phyloP scores from a whole-genome alignment of 768 basidiomycete genomes.

The Leccinum aurantiacum region DNA sequence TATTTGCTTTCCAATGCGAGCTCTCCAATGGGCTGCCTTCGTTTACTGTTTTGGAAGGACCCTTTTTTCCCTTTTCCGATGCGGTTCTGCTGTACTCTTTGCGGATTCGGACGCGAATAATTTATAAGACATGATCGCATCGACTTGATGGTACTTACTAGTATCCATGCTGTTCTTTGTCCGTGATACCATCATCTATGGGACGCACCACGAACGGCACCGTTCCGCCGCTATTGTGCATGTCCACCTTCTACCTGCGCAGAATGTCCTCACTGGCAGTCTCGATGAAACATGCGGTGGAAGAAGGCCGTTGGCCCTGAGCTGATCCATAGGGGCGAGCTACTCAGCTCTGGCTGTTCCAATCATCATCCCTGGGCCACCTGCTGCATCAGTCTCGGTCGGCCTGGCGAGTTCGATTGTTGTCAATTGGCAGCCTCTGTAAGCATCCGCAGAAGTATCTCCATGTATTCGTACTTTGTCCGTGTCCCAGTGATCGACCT shows the following conservation, averaged over 20 bases:
- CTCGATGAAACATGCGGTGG: slow-evolving; percentile 17
- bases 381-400: slow-evolving; percentile 24
- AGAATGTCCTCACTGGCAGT: slow-evolving; percentile 18
- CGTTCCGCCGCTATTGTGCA: not conserved
- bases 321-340: slow-evolving; percentile 23
- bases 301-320: slow-evolving; percentile 21
- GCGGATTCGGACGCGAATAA: not conserved
- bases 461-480: slow-evolving; percentile 31
- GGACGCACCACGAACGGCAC: not conserved
- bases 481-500: slow-evolving; percentile 32
- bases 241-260: slow-evolving; percentile 23
- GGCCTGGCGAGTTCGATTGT: slow-evolving; percentile 17
- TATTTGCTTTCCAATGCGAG: not conserved
- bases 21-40: not conserved
- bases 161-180: not conserved
- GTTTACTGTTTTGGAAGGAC: not conserved
- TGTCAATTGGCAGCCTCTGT: slow-evolving; percentile 29
- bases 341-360: slow-evolving; percentile 35
- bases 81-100: not conserved
- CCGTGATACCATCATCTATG: not conserved
- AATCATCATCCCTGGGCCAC: slow-evolving; percentile 29
- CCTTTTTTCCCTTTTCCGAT: not conserved
- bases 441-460: slow-evolving; percentile 27
- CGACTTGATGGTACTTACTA: not conserved
- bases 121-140: slow-evolving; percentile 2